A percentile compares a stretch with the other conserved stretches of the same genome.
Evolutionary conservation across 441 rosid genomes (phyloP).

Genomic region (Populus trichocarpa): DNA sequence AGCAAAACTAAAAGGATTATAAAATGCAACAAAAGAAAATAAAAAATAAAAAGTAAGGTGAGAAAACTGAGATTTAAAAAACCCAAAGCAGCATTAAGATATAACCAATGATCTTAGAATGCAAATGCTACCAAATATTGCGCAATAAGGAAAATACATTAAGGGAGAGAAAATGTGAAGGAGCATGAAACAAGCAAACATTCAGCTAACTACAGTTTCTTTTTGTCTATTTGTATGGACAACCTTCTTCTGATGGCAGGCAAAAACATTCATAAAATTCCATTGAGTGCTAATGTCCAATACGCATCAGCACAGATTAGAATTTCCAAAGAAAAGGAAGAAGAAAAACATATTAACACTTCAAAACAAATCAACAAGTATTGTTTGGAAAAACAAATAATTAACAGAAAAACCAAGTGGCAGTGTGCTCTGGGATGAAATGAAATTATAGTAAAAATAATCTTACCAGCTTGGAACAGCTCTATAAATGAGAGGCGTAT

Average conservation of each 20-base stretch:
- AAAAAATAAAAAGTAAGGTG: background rate
- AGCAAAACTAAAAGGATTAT: background rate
- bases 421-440: slow-evolving; percentile 3
- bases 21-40: background rate
- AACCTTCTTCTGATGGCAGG: background rate
- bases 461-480: slow-evolving; percentile 99
- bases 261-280: background rate
- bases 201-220: background rate
- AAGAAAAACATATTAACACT: background rate
- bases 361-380: background rate
- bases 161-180: background rate
- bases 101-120: background rate
- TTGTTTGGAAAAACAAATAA: background rate
- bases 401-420: background rate
- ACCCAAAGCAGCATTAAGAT: background rate
- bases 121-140: background rate
- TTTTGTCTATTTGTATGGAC: background rate
- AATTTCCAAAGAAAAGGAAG: background rate
- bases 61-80: background rate
- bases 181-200: background rate
- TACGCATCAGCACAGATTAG: background rate
- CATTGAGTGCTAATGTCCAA: background rate
- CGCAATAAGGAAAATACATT: background rate
- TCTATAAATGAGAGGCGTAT: slow-evolving; percentile 93
- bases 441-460: slow-evolving; percentile 1